Percentiles rank a stretch among this genome's conserved stretches.
Conservation (phyloP, 1,284 basidiomycete genomes). For the Pseudozyma sp. region DNA sequence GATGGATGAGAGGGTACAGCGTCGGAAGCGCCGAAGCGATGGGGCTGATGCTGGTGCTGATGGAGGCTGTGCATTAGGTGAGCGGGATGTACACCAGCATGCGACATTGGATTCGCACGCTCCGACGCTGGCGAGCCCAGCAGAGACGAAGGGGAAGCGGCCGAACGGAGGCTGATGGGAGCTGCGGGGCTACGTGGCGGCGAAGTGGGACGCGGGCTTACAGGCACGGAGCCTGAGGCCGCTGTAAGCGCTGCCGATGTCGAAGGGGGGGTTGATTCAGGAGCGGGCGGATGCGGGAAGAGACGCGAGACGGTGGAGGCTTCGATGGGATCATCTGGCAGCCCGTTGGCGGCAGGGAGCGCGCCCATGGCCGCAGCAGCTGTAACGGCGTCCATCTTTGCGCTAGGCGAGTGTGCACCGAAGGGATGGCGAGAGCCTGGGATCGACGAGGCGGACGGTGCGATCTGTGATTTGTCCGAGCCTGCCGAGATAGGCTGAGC, state of each 20-base stretch:
- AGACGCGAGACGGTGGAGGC: conserved; percentile 58
- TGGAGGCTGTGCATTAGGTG: conserved; percentile 34
- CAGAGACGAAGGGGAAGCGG: conserved; percentile 16
- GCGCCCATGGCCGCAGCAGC: conserved; percentile 33
- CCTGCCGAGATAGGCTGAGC: conserved; percentile 11
- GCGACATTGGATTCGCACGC: conserved; percentile 27
- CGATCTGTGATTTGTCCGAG: conserved; percentile 9
- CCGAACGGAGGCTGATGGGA: conserved; percentile 21
- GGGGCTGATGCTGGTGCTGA: conserved; percentile 33
- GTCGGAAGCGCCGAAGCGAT: conserved; percentile 9
- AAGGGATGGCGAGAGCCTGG: conserved; percentile 7
- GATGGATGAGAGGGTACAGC: conserved; percentile 4
- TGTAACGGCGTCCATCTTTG: conserved; percentile 27
- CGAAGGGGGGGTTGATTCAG: conserved; percentile 18
- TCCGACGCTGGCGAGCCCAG: conserved; percentile 31
- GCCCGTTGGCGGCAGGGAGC: conserved; percentile 60
- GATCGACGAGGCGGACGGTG: conserved; percentile 6
- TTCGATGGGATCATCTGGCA: conserved; percentile 60
- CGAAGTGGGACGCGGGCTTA: conserved; percentile 37
- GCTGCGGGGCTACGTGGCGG: conserved; percentile 34
- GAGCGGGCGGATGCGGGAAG: conserved; percentile 61
- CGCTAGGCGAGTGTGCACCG: conserved; percentile 19
- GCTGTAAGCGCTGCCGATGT: conserved; percentile 11
- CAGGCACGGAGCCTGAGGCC: conserved; percentile 25
- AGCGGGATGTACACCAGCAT: conserved; percentile 18